These are phyloP conservation scores for Verbena officinalis DNA, from an alignment of 257 asterid genomes.

Conservation along the genomic window DNA sequence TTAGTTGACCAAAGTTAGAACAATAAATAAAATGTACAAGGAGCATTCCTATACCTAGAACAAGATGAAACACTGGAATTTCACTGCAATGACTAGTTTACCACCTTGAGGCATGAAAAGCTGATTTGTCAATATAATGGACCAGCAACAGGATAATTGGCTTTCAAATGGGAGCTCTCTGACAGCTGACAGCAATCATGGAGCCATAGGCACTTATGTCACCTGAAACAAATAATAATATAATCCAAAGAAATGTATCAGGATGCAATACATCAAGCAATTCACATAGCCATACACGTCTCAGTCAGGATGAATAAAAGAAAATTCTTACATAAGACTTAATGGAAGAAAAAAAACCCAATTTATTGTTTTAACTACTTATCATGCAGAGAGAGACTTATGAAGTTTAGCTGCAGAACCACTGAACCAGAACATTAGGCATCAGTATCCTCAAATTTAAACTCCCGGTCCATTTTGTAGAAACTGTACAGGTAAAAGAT, in stretches of 20 bases:
- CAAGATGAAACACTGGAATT: not conserved
- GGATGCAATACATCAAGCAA: not conserved
- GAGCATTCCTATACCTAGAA: constrained; percentile 11
- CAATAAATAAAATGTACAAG: constrained; percentile 4
- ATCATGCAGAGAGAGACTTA: not conserved
- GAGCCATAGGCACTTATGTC: constrained; percentile 9
- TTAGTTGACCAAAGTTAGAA: not conserved
- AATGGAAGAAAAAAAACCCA: constrained; percentile 4
- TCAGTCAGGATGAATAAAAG: not conserved
- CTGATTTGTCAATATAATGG: constrained; percentile 9
- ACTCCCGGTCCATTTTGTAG: not conserved
- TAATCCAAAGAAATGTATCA: not conserved
- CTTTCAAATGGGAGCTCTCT: not conserved
- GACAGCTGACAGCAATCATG: constrained; percentile 23
- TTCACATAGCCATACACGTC: not conserved
- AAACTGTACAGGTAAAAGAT: not conserved
- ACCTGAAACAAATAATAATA: constrained; percentile 24
- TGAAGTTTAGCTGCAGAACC: not conserved
- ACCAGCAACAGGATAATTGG: not conserved
- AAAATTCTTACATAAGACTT: not conserved
- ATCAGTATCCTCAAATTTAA: not conserved
- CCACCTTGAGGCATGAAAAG: constrained; percentile 19
- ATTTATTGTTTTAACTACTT: constrained; percentile 6
- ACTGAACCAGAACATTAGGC: not conserved
- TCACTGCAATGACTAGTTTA: not conserved